phyloP scores from a whole-genome alignment of 495 filamentous ascomycete genomes.

The Penicillium fimorum region DNA sequence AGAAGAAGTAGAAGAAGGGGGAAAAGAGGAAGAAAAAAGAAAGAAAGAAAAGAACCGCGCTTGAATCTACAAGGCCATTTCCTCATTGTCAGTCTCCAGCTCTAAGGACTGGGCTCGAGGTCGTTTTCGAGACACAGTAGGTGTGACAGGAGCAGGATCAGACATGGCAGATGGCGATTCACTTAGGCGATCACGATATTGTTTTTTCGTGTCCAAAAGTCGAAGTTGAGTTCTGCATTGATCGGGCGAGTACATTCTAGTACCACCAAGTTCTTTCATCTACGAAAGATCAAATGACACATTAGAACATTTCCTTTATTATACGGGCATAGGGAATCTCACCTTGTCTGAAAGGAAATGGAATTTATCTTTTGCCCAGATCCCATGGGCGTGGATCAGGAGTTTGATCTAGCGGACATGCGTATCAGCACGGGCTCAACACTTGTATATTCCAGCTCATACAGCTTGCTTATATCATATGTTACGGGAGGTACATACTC shows the following conservation, averaged over 20 bases:
- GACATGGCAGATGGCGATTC: conserved; percentile 26
- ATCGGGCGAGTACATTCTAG: conserved; percentile 32
- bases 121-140: conserved; percentile 22
- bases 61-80: neutral
- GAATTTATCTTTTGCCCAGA: conserved; percentile 52
- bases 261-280: conserved; percentile 42
- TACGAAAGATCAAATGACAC: conserved; percentile 9
- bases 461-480: neutral
- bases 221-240: conserved; percentile 41
- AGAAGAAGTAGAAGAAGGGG: neutral
- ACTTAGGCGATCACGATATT: conserved; percentile 17
- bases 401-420: conserved; percentile 38
- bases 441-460: conserved; percentile 16
- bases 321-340: conserved; percentile 6
- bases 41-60: neutral
- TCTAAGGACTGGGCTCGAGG: conserved; percentile 9
- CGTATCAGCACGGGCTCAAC: neutral
- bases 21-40: neutral
- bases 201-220: conserved; percentile 27
- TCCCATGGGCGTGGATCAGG: conserved; percentile 46
- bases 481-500: conserved; percentile 40
- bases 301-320: neutral
- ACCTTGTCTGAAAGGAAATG: conserved; percentile 53
- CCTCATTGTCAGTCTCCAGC: neutral
- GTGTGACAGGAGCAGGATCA: conserved; percentile 23